These are phyloP conservation scores for Boletellus emodensis DNA, from an alignment of 768 basidiomycete species.

Conservation along the genomic window DNA sequence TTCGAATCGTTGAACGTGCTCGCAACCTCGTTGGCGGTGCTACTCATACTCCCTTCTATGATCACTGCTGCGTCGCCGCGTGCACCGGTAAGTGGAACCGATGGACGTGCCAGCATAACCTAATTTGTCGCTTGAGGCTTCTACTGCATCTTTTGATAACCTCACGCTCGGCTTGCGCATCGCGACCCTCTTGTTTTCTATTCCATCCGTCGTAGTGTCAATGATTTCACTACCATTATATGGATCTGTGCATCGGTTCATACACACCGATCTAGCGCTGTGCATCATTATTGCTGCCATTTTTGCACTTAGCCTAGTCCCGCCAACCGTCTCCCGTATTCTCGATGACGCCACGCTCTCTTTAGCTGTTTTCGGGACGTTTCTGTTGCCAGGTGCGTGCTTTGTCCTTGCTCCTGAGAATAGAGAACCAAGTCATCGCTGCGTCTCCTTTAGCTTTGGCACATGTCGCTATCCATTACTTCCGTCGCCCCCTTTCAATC, in stretches of 20 bases:
- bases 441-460: constrained; percentile 47
- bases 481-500: constrained; percentile 80
- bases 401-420: background rate
- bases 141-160: constrained; percentile 4
- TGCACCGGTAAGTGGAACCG: constrained; percentile 33
- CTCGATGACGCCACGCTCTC: constrained; percentile 49
- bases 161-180: constrained; percentile 40
- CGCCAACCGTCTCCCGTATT: constrained; percentile 34
- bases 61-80: constrained; percentile 49
- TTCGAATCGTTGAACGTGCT: constrained; percentile 55
- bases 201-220: constrained; percentile 57
- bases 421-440: background rate
- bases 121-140: constrained; percentile 13
- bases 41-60: constrained; percentile 54
- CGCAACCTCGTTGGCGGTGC: constrained; percentile 45
- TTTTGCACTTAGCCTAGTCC: constrained; percentile 44
- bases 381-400: constrained; percentile 55
- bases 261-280: constrained; percentile 45
- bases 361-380: constrained; percentile 52
- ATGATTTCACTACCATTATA: constrained; percentile 51
- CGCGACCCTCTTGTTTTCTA: constrained; percentile 51
- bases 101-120: constrained; percentile 21
- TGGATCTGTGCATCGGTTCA: constrained; percentile 35
- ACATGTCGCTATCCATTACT: constrained; percentile 80
- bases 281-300: constrained; percentile 39